Evolutionary conservation across 148 eudicot genomes (phyloP), one percentile per base, ranked within the genome.

Genomic region (Suaeda aralocaspica): DNA sequence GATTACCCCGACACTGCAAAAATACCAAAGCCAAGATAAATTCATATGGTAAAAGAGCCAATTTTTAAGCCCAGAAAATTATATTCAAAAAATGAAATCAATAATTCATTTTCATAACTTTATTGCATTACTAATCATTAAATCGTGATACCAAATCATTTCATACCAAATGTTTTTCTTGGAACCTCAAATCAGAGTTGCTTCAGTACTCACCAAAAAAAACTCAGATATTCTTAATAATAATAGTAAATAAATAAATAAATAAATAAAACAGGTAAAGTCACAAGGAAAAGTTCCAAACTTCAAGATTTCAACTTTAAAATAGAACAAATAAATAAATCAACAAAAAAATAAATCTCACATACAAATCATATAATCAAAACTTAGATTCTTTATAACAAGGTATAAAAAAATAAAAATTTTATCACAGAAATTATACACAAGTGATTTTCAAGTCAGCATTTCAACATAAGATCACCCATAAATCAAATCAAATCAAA

Each of bases 1-100:
- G 41, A 36, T 59, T 25, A 72, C 67, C 46, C 55, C 60, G 41
- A 50, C 70, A 65, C 72, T 31, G 62, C 74, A 68, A 72, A 72
- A 46, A 4, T 1, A 4, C 29, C 68, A 29, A 56, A 8, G 9
- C 44, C 65, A 56, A 21, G 44, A 13, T 14, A 5, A 15, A 11
- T 3, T 21, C 25, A n/a, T 9, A 10, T 24, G 26, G 28, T n/a
- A 34, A 60, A 26, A 60, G 42, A 34, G 45, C 11, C 5, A 33
- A 19, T 4, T 33, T 45, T 19, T 14, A 41, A 41, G 11, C 15
- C 36, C 33, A 58, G 25, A 58, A 13, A n/a, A n/a, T n/a, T n/a
- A n/a, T n/a, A n/a, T n/a, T n/a, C n/a, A n/a, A n/a, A n/a, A n/a
- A 29, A 14, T 1, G 4, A 30, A 3, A 53, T 0, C 0, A 29